phyloP scores from a whole-genome alignment of 2,329 filamentous ascomycete genomes.

The Didymellaceae sp. region DNA sequence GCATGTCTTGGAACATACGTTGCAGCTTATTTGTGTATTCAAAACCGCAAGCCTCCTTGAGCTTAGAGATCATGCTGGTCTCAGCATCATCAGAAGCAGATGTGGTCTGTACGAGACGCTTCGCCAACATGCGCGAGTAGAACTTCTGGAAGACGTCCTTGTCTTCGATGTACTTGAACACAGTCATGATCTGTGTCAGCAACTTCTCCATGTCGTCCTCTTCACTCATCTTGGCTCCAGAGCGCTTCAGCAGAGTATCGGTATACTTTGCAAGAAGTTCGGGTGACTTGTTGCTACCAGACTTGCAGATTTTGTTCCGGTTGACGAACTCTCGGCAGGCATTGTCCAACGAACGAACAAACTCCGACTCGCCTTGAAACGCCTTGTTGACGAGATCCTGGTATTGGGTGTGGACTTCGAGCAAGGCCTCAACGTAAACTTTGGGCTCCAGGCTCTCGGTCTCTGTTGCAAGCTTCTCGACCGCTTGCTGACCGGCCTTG shows the following conservation, averaged over 20 bases:
- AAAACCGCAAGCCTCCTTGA: conserved; percentile 98
- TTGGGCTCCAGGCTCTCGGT: conserved; percentile 93
- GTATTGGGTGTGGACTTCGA: conserved; percentile 94
- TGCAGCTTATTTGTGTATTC: conserved; percentile 99
- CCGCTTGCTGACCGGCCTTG: conserved; percentile 84
- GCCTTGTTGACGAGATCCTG: conserved; percentile 88
- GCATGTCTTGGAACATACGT: conserved; percentile 99
- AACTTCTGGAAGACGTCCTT: conserved; percentile 99
- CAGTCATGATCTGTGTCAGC: conserved; percentile 93
- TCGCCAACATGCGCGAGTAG: conserved; percentile 95
- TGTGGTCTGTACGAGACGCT: conserved; percentile 91
- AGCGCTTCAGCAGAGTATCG: conserved; percentile 90
- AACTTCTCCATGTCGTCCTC: conserved; percentile 92
- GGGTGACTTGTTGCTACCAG: conserved; percentile 90
- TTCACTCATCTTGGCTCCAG: conserved; percentile 82
- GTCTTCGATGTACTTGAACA: conserved; percentile 99
- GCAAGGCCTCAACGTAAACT: conserved; percentile 91
- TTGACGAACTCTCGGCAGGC: conserved; percentile 98
- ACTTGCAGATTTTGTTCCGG: conserved; percentile 93
- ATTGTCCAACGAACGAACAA: conserved; percentile 94
- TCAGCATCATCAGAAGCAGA: conserved; percentile 97
- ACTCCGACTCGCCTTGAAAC: conserved; percentile 95
- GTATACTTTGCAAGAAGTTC: conserved; percentile 96
- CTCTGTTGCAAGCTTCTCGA: conserved; percentile 87
- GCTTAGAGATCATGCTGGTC: conserved; percentile 98